A percentile compares a stretch with the other conserved stretches of the same genome.
Evolutionary conservation across 192 early-diverging fungal species (phyloP).

Genomic region (Umbelopsis sp.): DNA sequence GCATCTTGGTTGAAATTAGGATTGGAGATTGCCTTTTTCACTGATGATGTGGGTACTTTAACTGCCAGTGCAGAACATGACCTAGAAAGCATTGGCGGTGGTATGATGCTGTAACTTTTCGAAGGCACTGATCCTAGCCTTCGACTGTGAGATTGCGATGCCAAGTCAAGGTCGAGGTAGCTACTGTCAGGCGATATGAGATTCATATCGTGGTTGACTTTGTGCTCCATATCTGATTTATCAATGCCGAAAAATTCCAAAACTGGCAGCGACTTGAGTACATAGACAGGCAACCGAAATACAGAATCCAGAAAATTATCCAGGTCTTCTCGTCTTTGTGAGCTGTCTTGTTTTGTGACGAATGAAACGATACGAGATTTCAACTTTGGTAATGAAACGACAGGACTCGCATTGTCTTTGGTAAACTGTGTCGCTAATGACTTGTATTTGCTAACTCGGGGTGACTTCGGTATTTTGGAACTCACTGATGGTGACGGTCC

Average conservation of each 20-base stretch:
- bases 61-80: background rate
- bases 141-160: background rate
- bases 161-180: background rate
- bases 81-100: background rate
- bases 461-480: background rate
- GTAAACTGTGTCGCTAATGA: background rate
- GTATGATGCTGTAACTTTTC: background rate
- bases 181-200: background rate
- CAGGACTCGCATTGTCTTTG: background rate
- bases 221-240: constrained; percentile 29
- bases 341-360: constrained; percentile 18
- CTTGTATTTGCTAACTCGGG: background rate
- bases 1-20: constrained; percentile 11
- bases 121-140: background rate
- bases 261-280: constrained; percentile 28
- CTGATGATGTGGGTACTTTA: background rate
- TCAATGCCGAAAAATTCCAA: constrained; percentile 34
- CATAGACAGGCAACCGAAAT: constrained; percentile 15
- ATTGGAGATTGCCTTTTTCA: constrained; percentile 16
- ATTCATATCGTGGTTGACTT: constrained; percentile 18
- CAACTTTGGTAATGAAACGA: constrained; percentile 21
- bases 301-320: constrained; percentile 29
- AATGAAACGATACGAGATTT: constrained; percentile 25
- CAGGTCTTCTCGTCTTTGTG: constrained; percentile 29
- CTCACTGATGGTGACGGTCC: background rate